Percentiles rank a stretch among this genome's conserved stretches.
phyloP scores from a whole-genome alignment of 495 filamentous ascomycete genomes.

The Trichoderma virens region DNA sequence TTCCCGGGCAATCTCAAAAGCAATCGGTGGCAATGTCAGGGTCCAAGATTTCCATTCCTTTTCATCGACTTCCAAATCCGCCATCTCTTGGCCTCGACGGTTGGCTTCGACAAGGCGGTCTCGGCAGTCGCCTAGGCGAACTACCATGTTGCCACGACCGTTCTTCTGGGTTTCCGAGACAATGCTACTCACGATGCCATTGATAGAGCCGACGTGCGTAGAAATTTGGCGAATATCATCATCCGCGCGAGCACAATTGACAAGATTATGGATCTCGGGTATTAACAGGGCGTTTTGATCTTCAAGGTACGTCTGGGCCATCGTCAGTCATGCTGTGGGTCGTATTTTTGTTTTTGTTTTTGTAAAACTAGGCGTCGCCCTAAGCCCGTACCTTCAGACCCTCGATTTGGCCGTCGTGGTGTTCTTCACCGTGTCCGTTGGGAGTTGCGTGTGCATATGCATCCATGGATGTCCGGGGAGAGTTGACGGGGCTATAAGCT shows the following conservation, averaged over 20 bases:
- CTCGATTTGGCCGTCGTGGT: conserved; percentile 8
- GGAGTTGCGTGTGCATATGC: conserved; percentile 26
- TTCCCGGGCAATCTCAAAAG: neutral
- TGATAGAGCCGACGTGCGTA: conserved; percentile 64
- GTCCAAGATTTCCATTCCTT: neutral
- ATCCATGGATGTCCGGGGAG: conserved; percentile 41
- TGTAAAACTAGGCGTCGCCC: conserved; percentile 11
- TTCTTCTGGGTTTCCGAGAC: conserved; percentile 56
- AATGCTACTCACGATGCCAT: conserved; percentile 60
- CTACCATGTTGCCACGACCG: conserved; percentile 54
- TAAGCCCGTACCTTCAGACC: neutral
- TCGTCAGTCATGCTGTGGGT: conserved; percentile 18
- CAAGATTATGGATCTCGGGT: conserved; percentile 73
- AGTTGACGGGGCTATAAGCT: conserved; percentile 46
- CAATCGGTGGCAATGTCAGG: neutral
- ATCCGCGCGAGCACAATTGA: conserved; percentile 68
- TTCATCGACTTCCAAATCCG: conserved; percentile 9
- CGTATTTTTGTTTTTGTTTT: too few species aligned
- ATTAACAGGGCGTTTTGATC: conserved; percentile 76
- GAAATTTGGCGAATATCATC: conserved; percentile 57
- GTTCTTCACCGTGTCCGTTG: conserved; percentile 23
- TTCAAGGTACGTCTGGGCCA: conserved; percentile 60
- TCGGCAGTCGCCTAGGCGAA: conserved; percentile 55
- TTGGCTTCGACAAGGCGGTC: conserved; percentile 59
- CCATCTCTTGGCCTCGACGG: conserved; percentile 52